Conservation (phyloP, 306 rosid genomes). For the Arachis hypogaea region DNA sequence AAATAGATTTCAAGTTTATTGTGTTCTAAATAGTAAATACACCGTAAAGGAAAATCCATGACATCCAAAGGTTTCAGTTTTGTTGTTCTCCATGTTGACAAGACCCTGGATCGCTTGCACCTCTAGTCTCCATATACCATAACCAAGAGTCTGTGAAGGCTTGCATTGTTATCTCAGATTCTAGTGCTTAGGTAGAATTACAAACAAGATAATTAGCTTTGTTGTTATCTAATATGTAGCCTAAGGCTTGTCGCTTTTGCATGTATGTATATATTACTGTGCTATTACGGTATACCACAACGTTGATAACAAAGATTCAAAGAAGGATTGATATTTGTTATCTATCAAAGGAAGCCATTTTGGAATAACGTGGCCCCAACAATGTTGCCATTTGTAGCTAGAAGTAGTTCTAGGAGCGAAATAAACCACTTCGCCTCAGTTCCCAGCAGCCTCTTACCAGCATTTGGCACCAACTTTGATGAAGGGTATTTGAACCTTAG, state of each 20-base stretch:
- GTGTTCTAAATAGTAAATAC: no score
- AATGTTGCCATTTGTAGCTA: conserved; percentile 47
- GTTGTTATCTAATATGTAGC: conserved; percentile 6
- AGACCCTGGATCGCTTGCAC: conserved; percentile 23
- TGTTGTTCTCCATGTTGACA: conserved; percentile 21
- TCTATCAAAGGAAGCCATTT: not conserved
- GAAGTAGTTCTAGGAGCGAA: conserved; percentile 63
- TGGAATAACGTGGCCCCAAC: conserved; percentile 14
- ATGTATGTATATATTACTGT: not conserved
- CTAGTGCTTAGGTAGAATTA: conserved; percentile 25
- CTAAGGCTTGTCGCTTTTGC: conserved; percentile 24
- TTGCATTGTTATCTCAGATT: conserved; percentile 32
- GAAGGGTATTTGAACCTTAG: conserved; percentile 56
- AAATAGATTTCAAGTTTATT: no score
- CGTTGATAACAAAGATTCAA: conserved; percentile 38
- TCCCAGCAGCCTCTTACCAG: conserved; percentile 73
- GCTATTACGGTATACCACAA: not conserved
- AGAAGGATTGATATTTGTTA: conserved; percentile 18
- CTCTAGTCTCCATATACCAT: not conserved
- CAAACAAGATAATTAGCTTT: conserved; percentile 27
- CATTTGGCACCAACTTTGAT: conserved; percentile 62
- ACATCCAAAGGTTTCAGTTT: not conserved
- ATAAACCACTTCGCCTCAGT: conserved; percentile 65
- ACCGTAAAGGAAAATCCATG: not conserved
- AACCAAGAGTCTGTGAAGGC: conserved; percentile 28